Percentiles rank a stretch among this genome's conserved stretches.
Conservation (phyloP, 2,329 filamentous ascomycete genomes). For the Sporothrix phasma region DNA sequence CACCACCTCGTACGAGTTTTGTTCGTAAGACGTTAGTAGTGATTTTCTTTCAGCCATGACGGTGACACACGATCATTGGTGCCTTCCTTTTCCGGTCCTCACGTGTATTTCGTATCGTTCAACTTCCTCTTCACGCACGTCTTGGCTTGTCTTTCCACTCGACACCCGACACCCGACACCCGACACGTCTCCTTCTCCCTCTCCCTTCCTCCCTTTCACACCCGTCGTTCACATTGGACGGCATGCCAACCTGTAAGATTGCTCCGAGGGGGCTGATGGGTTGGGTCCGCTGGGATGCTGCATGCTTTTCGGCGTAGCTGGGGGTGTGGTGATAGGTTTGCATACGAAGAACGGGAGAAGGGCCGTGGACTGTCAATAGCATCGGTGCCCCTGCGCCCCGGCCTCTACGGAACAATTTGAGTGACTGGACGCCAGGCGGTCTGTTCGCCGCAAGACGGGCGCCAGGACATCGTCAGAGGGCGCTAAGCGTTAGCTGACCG, state of each 20-base stretch:
- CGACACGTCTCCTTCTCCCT: neutral
- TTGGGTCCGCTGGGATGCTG: neutral
- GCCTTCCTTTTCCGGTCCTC: neutral
- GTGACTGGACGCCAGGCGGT: no score
- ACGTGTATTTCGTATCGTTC: neutral
- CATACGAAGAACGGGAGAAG: neutral
- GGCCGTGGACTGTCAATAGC: no score
- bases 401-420: neutral
- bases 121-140: neutral
- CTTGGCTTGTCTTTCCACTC: neutral
- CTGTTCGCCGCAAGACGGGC: neutral
- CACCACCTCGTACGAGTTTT: neutral
- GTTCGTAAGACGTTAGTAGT: no score
- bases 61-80: no score
- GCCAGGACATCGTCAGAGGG: neutral
- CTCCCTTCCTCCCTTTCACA: no score
- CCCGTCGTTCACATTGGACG: neutral
- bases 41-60: no score
- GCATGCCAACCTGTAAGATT: constrained; percentile 6
- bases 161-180: no score
- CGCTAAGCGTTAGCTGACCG: neutral
- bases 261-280: neutral
- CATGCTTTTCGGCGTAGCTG: constrained; percentile 1
- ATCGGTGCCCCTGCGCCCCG: neutral
- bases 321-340: constrained; percentile 4